Evolutionary conservation across 2,329 filamentous ascomycete genomes (phyloP).

Genomic region (Scedosporium minutisporum): DNA sequence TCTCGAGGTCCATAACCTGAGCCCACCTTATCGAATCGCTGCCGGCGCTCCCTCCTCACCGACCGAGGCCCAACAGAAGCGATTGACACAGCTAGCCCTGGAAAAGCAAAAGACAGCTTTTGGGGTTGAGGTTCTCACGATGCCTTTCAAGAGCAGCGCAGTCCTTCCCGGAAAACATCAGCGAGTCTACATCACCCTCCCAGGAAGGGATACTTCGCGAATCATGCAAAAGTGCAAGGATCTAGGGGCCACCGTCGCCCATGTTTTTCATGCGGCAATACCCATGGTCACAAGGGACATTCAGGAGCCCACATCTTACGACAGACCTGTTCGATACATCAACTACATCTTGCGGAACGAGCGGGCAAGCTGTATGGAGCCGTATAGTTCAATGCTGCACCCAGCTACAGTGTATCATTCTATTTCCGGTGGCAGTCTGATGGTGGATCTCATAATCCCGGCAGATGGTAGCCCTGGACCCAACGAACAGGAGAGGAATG

Average conservation of each 20-base stretch:
- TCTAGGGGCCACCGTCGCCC: conserved; percentile 16
- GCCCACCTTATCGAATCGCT: conserved; percentile 18
- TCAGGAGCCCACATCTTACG: not conserved
- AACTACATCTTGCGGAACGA: conserved; percentile 24
- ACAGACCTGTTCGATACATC: conserved; percentile 15
- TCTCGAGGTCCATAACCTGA: conserved; percentile 14
- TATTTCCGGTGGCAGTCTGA: conserved; percentile 15
- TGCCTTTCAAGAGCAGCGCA: conserved; percentile 14
- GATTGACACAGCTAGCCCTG: conserved; percentile 8
- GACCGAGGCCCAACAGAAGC: conserved; percentile 10
- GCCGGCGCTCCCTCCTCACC: conserved; percentile 12
- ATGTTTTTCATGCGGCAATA: conserved; percentile 23
- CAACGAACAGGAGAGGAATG: not conserved
- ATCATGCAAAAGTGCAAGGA: conserved; percentile 14
- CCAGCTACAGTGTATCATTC: conserved; percentile 22
- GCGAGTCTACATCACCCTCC: conserved; percentile 14
- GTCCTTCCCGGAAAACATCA: conserved; percentile 15
- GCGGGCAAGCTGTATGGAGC: conserved; percentile 13
- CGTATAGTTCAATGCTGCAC: conserved; percentile 16
- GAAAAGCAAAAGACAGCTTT: conserved; percentile 2
- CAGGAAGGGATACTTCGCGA: conserved; percentile 9
- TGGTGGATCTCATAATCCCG: conserved; percentile 16
- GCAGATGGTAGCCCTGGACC: not conserved
- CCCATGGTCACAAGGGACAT: conserved; percentile 19
- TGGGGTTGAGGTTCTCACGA: conserved; percentile 2